These are phyloP conservation scores for Eutrema heterophyllum DNA, from an alignment of 345 rosid species.

Conservation along the genomic window DNA sequence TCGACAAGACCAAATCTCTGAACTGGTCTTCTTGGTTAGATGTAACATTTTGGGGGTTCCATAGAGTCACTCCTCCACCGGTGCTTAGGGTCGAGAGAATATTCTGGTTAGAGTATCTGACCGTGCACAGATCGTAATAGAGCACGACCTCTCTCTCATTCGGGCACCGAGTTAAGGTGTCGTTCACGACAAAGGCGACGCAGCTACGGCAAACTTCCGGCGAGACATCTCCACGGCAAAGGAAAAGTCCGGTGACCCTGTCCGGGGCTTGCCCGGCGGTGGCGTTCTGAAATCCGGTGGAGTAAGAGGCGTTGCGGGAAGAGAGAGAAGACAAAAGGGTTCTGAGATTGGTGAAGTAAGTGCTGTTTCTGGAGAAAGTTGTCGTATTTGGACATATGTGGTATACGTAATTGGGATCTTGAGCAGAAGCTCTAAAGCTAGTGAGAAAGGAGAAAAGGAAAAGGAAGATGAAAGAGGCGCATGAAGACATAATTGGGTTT, in stretches of 20 bases:
- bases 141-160: conserved; percentile 9
- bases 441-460: conserved; percentile 13
- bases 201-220: conserved; percentile 16
- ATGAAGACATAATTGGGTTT: conserved; percentile 6
- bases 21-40: neutral
- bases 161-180: conserved; percentile 5
- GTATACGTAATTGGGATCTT: neutral
- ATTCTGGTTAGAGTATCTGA: conserved; percentile 31
- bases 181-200: neutral
- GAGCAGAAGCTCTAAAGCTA: conserved; percentile 21
- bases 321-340: conserved; percentile 19
- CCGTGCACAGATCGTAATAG: conserved; percentile 32
- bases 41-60: neutral
- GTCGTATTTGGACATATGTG: neutral
- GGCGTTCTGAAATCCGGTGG: no score
- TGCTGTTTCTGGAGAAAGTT: conserved; percentile 31
- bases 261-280: no score
- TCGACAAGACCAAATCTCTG: neutral
- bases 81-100: neutral
- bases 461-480: neutral
- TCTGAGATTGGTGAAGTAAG: conserved; percentile 36
- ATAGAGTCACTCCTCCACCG: neutral
- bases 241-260: no score
- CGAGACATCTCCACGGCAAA: neutral
- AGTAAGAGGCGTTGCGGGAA: no score